Evolutionary conservation across 331 rosid genomes (phyloP).

Genomic region (Spiraea crenata): DNA sequence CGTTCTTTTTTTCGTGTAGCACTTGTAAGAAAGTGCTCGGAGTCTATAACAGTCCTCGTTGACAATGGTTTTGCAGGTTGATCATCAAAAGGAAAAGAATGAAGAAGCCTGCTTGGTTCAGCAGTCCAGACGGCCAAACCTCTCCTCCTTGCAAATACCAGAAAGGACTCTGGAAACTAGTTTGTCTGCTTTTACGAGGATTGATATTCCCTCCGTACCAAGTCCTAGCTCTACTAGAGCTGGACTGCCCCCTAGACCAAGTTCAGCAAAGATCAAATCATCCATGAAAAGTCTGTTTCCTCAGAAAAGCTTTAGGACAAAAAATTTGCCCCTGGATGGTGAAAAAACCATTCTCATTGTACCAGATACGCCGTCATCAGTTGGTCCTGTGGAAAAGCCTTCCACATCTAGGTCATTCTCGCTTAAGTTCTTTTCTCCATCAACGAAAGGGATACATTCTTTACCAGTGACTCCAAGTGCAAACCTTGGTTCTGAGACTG

Average conservation of each 20-base stretch:
- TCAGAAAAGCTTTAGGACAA: slow-evolving; percentile 52
- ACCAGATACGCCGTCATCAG: slow-evolving; percentile 49
- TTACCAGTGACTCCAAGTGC: slow-evolving; percentile 69
- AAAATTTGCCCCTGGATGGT: slow-evolving; percentile 34
- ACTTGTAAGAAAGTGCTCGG: not conserved
- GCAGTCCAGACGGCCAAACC: slow-evolving; percentile 50
- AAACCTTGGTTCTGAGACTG: slow-evolving; percentile 35
- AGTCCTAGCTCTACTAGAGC: slow-evolving; percentile 54
- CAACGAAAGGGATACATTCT: slow-evolving; percentile 53
- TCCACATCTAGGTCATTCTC: slow-evolving; percentile 51
- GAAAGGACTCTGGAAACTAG: slow-evolving; percentile 52
- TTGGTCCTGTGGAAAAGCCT: slow-evolving; percentile 45
- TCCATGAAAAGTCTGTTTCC: slow-evolving; percentile 52
- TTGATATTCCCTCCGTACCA: slow-evolving; percentile 37
- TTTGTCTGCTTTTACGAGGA: slow-evolving; percentile 39
- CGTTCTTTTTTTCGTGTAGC: not conserved
- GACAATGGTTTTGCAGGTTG: slow-evolving; percentile 33
- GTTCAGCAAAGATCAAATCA: slow-evolving; percentile 55
- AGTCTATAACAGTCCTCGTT: not conserved
- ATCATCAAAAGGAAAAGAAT: slow-evolving; percentile 32
- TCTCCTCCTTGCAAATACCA: slow-evolving; percentile 70
- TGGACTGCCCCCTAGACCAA: slow-evolving; percentile 72
- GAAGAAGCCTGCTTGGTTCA: slow-evolving; percentile 38
- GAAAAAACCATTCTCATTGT: slow-evolving; percentile 61
- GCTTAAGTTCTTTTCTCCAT: slow-evolving; percentile 46